Evolutionary conservation across 2,329 filamentous ascomycete genomes (phyloP).

Genomic region (Ceratocystis cubensis): DNA sequence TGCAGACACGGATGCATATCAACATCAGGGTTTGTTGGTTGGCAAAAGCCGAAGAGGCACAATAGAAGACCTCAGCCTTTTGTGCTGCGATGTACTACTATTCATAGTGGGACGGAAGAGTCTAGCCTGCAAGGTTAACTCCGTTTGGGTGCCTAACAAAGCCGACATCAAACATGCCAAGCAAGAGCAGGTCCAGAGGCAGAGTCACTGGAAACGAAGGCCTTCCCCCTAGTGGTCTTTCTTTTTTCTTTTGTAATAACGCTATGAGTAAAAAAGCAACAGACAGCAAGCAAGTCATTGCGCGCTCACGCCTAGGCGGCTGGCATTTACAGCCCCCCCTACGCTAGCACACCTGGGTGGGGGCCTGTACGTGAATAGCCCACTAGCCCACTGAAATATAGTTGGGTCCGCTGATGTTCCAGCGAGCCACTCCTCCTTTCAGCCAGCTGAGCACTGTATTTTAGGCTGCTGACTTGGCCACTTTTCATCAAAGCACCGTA

Average conservation of each 20-base stretch:
- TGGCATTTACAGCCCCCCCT: too few species aligned
- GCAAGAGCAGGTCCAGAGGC: not conserved
- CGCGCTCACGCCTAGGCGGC: too few species aligned
- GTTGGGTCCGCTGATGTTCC: not conserved
- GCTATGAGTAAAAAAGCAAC: too few species aligned
- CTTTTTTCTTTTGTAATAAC: too few species aligned
- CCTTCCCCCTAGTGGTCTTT: not conserved
- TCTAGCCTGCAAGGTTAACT: not conserved
- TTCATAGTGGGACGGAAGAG: not conserved
- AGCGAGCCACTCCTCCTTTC: not conserved
- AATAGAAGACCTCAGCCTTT: not conserved
- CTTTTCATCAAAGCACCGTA: not conserved
- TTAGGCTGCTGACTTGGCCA: constrained; percentile 1
- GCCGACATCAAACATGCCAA: not conserved
- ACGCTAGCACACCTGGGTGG: too few species aligned
- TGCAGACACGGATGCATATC: not conserved
- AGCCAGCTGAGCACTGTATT: not conserved
- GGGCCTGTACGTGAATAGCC: too few species aligned
- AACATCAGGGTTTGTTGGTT: not conserved
- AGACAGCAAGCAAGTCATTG: too few species aligned
- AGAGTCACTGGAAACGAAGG: not conserved
- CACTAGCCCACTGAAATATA: not conserved
- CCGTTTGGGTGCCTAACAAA: not conserved
- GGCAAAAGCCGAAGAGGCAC: constrained; percentile 3
- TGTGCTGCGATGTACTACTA: not conserved